These are phyloP conservation scores for Fusarium brevicatenulatum DNA, from an alignment of 2,329 filamentous ascomycete genomes.

Conservation along the genomic window DNA sequence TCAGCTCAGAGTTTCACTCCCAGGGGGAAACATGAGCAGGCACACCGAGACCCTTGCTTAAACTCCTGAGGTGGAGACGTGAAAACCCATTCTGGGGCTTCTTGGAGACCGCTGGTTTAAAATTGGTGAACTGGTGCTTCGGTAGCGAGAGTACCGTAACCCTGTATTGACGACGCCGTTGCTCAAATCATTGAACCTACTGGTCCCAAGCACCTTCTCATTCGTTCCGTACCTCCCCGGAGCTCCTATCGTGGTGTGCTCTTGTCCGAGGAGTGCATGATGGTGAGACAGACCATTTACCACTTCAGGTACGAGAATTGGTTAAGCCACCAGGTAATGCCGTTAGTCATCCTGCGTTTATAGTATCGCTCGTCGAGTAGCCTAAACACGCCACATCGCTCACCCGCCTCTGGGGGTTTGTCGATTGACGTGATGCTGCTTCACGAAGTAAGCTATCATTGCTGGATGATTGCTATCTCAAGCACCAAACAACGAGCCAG, in stretches of 20 bases:
- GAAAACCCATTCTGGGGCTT: slow-evolving; percentile 1
- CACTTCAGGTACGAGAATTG: background rate
- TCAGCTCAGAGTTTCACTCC: slow-evolving; percentile 5
- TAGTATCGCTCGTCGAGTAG: background rate
- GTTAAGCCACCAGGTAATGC: slow-evolving; percentile 3
- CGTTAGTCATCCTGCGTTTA: slow-evolving; percentile 18
- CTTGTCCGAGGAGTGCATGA: background rate
- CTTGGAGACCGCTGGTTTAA: slow-evolving; percentile 4
- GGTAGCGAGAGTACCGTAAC: background rate
- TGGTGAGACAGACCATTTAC: slow-evolving; percentile 14
- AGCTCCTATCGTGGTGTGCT: slow-evolving; percentile 9
- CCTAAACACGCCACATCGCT: slow-evolving; percentile 5
- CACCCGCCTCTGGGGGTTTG: background rate
- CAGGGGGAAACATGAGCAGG: background rate
- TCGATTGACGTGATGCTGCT: background rate
- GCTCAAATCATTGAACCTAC: background rate
- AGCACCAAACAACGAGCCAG: background rate
- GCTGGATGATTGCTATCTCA: background rate
- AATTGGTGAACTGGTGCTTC: background rate
- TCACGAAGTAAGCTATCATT: background rate
- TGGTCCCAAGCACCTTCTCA: background rate
- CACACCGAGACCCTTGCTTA: slow-evolving; percentile 9
- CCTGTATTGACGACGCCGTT: background rate
- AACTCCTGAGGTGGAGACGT: background rate
- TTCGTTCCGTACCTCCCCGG: background rate